Conservation (phyloP, 495 filamentous ascomycete species). For the Tirmania nivea region DNA sequence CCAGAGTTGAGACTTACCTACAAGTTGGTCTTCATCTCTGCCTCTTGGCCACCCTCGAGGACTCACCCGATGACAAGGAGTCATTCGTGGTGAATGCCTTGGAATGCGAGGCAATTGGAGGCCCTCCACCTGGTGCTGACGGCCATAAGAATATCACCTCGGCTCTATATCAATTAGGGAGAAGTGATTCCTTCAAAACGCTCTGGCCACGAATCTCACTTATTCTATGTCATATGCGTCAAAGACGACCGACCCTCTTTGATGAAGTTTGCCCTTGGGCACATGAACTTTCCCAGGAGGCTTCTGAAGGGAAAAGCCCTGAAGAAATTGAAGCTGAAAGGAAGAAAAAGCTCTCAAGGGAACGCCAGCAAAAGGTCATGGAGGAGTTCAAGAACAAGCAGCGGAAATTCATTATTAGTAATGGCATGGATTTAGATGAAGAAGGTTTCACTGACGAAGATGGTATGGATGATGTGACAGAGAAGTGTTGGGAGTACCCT, state of each 20-base stretch:
- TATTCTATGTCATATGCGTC: slow-evolving; percentile 68
- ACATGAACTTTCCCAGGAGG: slow-evolving; percentile 30
- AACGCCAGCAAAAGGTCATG: slow-evolving; percentile 81
- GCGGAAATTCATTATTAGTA: slow-evolving; percentile 49
- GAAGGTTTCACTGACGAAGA: slow-evolving; percentile 70
- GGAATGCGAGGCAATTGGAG: slow-evolving; percentile 9
- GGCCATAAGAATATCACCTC: slow-evolving; percentile 41
- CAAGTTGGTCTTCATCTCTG: slow-evolving; percentile 76
- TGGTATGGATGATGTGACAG: slow-evolving; percentile 41
- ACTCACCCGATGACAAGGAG: slow-evolving; percentile 22
- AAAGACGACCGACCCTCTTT: slow-evolving; percentile 52
- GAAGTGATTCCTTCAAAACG: slow-evolving; percentile 48
- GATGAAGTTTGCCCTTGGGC: slow-evolving; percentile 31
- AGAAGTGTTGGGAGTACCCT: slow-evolving; percentile 81
- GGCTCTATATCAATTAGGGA: slow-evolving; percentile 49
- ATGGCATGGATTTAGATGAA: slow-evolving; percentile 20
- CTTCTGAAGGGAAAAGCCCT: slow-evolving; percentile 20
- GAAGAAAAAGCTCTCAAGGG: slow-evolving; percentile 74
- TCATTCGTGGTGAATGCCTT: slow-evolving; percentile 17
- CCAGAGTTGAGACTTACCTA: slow-evolving; percentile 72
- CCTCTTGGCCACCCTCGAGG: slow-evolving; percentile 64
- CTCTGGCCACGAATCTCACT: slow-evolving; percentile 70
- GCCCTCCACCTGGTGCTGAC: slow-evolving; percentile 1
- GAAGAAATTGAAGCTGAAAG: slow-evolving; percentile 36
- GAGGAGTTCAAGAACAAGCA: slow-evolving; percentile 94